Percentiles rank a stretch among this genome's conserved stretches.
phyloP scores from a whole-genome alignment of 257 asterid genomes.

The Lycium barbarum region DNA sequence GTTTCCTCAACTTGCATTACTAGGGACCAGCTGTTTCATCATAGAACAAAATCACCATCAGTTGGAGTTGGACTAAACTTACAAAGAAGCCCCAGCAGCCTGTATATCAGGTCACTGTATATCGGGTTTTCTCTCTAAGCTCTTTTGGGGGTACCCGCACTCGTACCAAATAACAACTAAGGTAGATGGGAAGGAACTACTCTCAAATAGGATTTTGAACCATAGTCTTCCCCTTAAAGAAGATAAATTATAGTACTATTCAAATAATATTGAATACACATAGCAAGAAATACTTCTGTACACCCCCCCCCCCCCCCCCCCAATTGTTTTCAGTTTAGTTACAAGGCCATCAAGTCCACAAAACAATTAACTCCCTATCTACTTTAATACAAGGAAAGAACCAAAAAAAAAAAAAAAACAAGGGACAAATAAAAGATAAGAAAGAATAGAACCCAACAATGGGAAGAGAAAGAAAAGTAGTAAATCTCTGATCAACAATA shows the following conservation, averaged over 20 bases:
- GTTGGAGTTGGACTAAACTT: background rate
- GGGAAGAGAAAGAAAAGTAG: background rate
- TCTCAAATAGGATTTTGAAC: background rate
- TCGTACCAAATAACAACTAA: no score
- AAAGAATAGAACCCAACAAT: conserved; percentile 27
- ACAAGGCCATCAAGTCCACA: conserved; percentile 28
- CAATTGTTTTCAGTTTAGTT: conserved; percentile 10
- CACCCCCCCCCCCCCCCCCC: conserved; percentile 22
- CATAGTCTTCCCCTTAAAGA: background rate
- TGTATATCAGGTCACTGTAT: conserved; percentile 8
- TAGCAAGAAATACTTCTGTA: conserved; percentile 24
- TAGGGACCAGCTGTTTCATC: conserved; percentile 23
- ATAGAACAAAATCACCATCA: background rate
- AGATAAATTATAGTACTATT: conserved; percentile 1
- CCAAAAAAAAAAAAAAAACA: background rate
- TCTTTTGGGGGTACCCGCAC: background rate
- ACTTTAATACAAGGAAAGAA: conserved; percentile 38
- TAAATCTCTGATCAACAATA: conserved; percentile 25
- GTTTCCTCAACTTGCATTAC: conserved; percentile 23
- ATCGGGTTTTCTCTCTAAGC: background rate
- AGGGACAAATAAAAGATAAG: background rate
- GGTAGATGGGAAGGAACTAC: background rate
- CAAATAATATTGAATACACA: background rate
- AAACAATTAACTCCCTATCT: conserved; percentile 42
- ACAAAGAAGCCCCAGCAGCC: background rate